phyloP scores from a whole-genome alignment of 306 rosid species.

The Quercus parvula region DNA sequence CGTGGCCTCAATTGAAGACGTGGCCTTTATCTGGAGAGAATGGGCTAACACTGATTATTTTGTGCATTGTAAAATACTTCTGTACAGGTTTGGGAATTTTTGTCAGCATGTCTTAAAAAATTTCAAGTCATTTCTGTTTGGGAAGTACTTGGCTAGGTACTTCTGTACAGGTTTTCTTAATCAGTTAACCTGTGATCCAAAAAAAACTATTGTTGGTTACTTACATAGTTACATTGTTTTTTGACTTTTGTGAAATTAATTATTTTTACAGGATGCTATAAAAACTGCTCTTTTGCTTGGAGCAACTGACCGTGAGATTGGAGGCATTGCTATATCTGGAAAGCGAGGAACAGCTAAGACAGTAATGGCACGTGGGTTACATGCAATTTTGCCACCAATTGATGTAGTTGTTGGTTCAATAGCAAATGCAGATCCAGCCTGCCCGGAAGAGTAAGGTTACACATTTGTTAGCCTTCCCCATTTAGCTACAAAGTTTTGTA shows the following conservation, averaged over 20 bases:
- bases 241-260: not conserved
- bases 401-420: constrained; percentile 83
- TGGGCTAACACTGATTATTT: not conserved
- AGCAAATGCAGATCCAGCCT: constrained; percentile 87
- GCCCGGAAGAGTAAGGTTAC: constrained; percentile 84
- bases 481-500: constrained; percentile 2
- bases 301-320: constrained; percentile 76
- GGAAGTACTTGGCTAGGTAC: not conserved
- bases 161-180: not conserved
- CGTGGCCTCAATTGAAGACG: not conserved
- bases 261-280: constrained; percentile 72
- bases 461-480: not conserved
- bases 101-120: not conserved
- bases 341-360: constrained; percentile 94
- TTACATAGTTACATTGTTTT: not conserved
- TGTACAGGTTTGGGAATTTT: not conserved
- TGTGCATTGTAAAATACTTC: not conserved
- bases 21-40: not conserved
- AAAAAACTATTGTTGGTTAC: not conserved
- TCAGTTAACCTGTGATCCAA: not conserved
- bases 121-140: not conserved
- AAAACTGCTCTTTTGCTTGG: constrained; percentile 96
- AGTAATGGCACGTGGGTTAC: constrained; percentile 91
- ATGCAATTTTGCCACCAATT: constrained; percentile 88
- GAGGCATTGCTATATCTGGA: constrained; percentile 95